A percentile compares a stretch with the other conserved stretches of the same genome.
phyloP scores from a whole-genome alignment of 176 grass and related monocot genomes.

The Triticum monococcum region DNA sequence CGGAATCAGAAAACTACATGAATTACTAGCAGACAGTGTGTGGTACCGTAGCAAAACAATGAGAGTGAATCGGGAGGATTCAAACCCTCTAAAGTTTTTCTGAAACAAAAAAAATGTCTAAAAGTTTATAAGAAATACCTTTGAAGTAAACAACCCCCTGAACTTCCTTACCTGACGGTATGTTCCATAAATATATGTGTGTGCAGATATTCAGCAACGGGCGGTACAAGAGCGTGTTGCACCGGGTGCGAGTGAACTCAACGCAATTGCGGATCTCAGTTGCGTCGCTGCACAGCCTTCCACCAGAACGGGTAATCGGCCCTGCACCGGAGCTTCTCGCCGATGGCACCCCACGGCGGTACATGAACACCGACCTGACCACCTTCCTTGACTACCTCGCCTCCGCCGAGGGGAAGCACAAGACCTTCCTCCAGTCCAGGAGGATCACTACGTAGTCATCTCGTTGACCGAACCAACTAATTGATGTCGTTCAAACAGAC shows the following conservation, averaged over 20 bases:
- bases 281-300: constrained; percentile 79
- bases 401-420: constrained; percentile 60
- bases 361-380: constrained; percentile 80
- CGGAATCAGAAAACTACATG: too few species aligned
- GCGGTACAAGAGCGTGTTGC: constrained; percentile 74
- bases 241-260: constrained; percentile 73
- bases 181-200: neutral
- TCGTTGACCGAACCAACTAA: too few species aligned
- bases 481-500: neutral
- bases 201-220: constrained; percentile 91
- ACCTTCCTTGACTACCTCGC: constrained; percentile 75
- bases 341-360: constrained; percentile 19
- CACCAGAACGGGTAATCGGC: constrained; percentile 38
- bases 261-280: constrained; percentile 56
- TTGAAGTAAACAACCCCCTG: too few species aligned
- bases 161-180: too few species aligned
- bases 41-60: too few species aligned
- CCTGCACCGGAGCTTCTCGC: constrained; percentile 57
- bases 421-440: constrained; percentile 85
- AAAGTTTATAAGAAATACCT: too few species aligned
- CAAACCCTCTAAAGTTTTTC: too few species aligned
- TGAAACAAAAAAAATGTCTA: too few species aligned
- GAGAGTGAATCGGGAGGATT: too few species aligned
- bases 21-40: too few species aligned
- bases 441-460: constrained; percentile 11